A percentile compares a stretch with the other conserved stretches of the same genome.
These are phyloP conservation scores for Cytospora paraplurivora DNA, from an alignment of 2,329 filamentous ascomycete species.

Conservation along the genomic window DNA sequence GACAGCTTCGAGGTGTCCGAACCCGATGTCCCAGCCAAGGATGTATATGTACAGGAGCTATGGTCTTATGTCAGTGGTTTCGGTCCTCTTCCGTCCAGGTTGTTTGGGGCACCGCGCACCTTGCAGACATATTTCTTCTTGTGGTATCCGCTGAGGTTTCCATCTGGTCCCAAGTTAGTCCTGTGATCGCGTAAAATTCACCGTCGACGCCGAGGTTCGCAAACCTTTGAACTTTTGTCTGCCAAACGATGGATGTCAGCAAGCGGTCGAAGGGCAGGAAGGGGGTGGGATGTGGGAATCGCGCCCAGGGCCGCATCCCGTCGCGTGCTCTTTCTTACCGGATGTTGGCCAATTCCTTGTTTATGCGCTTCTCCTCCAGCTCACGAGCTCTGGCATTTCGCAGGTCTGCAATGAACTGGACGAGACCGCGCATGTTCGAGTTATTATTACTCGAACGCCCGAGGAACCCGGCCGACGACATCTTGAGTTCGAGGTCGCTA, in stretches of 20 bases:
- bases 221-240: slow-evolving; percentile 91
- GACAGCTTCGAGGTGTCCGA: slow-evolving; percentile 96
- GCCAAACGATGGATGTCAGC: slow-evolving; percentile 27
- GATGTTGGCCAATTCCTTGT: slow-evolving; percentile 98
- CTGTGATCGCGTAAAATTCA: background rate
- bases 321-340: slow-evolving; percentile 50
- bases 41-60: slow-evolving; percentile 97
- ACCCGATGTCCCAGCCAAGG: slow-evolving; percentile 97
- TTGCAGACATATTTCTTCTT: slow-evolving; percentile 99
- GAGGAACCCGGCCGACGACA: slow-evolving; percentile 62
- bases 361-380: slow-evolving; percentile 97
- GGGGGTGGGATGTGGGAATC: background rate
- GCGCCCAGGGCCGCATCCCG: background rate
- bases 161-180: slow-evolving; percentile 56
- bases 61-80: slow-evolving; percentile 28
- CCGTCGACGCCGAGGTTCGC: slow-evolving; percentile 26
- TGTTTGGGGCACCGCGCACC: slow-evolving; percentile 43
- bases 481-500: slow-evolving; percentile 37
- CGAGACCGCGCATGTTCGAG: slow-evolving; percentile 77
- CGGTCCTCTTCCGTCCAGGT: slow-evolving; percentile 4
- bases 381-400: slow-evolving; percentile 93
- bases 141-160: slow-evolving; percentile 91
- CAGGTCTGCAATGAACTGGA: slow-evolving; percentile 97
- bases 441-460: slow-evolving; percentile 67
- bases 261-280: slow-evolving; percentile 14